Percentiles rank a stretch among this genome's conserved stretches.
Conservation (phyloP, 768 basidiomycete genomes). For the Sarcomyxa edulis region DNA sequence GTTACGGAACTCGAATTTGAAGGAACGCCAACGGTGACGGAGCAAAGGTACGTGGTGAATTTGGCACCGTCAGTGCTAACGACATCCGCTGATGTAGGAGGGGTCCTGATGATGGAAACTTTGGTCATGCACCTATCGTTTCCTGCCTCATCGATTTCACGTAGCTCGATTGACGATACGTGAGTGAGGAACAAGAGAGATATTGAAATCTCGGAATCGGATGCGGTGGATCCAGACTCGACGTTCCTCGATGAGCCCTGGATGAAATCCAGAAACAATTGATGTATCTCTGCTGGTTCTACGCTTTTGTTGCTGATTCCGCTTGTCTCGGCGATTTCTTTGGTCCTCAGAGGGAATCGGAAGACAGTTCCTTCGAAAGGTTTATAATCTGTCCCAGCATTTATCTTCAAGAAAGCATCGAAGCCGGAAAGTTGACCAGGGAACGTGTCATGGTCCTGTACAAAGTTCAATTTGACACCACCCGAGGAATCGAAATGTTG, state of each 20-base stretch:
- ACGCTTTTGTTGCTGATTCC: constrained; percentile 29
- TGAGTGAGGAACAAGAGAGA: constrained; percentile 37
- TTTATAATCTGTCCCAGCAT: constrained; percentile 6
- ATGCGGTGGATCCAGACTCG: too few relatives aligned
- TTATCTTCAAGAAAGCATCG: constrained; percentile 15
- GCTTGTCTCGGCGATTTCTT: constrained; percentile 13
- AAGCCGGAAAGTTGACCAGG: constrained; percentile 29
- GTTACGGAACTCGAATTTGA: constrained; percentile 6
- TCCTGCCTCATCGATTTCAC: constrained; percentile 23
- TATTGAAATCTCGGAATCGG: constrained; percentile 26
- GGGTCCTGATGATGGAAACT: constrained; percentile 10
- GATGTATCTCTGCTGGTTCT: constrained; percentile 22
- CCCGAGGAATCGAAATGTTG: constrained; percentile 20
- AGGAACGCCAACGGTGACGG: constrained; percentile 10
- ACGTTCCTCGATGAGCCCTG: too few relatives aligned
- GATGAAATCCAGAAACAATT: constrained; percentile 36
- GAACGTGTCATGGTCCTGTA: constrained; percentile 13
- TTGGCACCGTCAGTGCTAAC: neutral
- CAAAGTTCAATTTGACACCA: constrained; percentile 25
- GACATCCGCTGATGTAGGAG: too few relatives aligned
- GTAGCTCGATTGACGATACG: constrained; percentile 32
- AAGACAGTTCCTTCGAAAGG: constrained; percentile 36
- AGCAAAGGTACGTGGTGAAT: constrained; percentile 10
- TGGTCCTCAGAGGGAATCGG: constrained; percentile 38
- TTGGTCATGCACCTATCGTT: neutral